Conservation (phyloP, 2,329 filamentous ascomycete species). For the Colletotrichum cuscutae region DNA sequence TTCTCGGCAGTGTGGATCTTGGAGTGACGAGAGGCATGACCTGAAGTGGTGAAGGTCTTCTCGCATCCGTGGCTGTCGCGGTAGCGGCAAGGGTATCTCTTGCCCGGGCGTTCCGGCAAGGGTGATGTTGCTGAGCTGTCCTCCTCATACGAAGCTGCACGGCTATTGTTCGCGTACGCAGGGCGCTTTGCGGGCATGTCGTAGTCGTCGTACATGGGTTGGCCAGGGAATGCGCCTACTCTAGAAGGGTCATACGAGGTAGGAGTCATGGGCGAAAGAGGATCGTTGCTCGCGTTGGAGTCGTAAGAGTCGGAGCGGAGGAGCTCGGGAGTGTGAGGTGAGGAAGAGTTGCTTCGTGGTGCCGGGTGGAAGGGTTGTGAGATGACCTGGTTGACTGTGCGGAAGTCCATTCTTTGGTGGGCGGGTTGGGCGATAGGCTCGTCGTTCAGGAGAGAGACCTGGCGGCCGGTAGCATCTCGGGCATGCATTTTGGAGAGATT, state of each 20-base stretch:
- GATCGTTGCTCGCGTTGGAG: conserved; percentile 64
- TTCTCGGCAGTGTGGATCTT: conserved; percentile 88
- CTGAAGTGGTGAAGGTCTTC: conserved; percentile 86
- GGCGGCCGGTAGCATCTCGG: conserved; percentile 65
- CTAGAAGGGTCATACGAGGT: conserved; percentile 56
- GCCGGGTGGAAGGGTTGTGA: conserved; percentile 47
- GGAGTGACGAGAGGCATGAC: conserved; percentile 85
- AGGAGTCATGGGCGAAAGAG: conserved; percentile 66
- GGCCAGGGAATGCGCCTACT: conserved; percentile 43
- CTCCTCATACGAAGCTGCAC: conserved; percentile 62
- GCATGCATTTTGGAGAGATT: conserved; percentile 57
- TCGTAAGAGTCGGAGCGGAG: conserved; percentile 71
- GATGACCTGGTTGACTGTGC: conserved; percentile 46
- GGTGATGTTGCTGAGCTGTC: conserved; percentile 56
- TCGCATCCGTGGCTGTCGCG: conserved; percentile 77
- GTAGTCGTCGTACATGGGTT: conserved; percentile 39
- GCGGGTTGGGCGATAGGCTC: conserved; percentile 44
- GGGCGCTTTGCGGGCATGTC: conserved; percentile 51
- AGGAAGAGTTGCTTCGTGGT: conserved; percentile 54
- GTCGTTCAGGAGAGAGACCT: conserved; percentile 70
- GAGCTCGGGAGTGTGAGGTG: conserved; percentile 66
- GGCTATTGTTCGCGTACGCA: conserved; percentile 54
- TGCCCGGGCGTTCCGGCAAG: conserved; percentile 61
- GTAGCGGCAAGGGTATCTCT: conserved; percentile 80
- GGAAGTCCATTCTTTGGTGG: conserved; percentile 43